phyloP scores from a whole-genome alignment of 1,284 basidiomycete species.

The Trichosporon asahii region DNA sequence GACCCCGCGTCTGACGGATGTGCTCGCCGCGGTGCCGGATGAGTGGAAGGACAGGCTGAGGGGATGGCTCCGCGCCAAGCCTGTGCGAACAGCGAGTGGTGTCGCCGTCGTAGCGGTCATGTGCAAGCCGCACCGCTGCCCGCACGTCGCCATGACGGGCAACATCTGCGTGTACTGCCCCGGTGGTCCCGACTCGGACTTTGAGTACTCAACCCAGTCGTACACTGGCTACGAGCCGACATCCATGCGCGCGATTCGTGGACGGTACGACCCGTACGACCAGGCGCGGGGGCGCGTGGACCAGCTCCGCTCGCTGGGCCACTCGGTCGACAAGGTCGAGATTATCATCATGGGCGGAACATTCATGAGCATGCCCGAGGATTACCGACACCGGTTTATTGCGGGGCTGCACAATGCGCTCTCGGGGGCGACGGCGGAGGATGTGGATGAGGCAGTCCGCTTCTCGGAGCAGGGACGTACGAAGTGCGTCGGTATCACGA shows the following conservation, averaged over 20 bases:
- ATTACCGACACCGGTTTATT: slow-evolving; percentile 88
- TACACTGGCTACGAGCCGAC: slow-evolving; percentile 98
- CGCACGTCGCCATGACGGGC: slow-evolving; percentile 99
- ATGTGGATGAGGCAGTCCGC: slow-evolving; percentile 97
- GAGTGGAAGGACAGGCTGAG: slow-evolving; percentile 89
- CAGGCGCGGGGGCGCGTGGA: slow-evolving; percentile 93
- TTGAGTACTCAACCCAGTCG: slow-evolving; percentile 98
- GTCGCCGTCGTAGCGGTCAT: slow-evolving; percentile 99
- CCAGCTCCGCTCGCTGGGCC: slow-evolving; percentile 89
- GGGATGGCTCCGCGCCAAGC: slow-evolving; percentile 87
- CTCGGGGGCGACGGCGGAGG: slow-evolving; percentile 86
- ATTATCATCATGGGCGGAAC: slow-evolving; percentile 99
- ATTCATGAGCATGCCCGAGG: slow-evolving; percentile 98
- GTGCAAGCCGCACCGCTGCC: slow-evolving; percentile 99
- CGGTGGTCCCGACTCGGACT: slow-evolving; percentile 98
- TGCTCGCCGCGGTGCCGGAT: slow-evolving; percentile 97
- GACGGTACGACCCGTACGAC: slow-evolving; percentile 97
- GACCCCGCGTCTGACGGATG: slow-evolving; percentile 91
- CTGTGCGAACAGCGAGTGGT: slow-evolving; percentile 95
- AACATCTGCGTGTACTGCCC: slow-evolving; percentile 99
- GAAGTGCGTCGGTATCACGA: slow-evolving; percentile 98
- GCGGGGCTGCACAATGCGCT: slow-evolving; percentile 97
- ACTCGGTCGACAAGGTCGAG: slow-evolving; percentile 98
- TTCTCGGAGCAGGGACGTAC: slow-evolving; percentile 96
- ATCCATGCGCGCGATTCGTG: slow-evolving; percentile 97